Evolutionary conservation across 2,329 filamentous ascomycete genomes (phyloP), one percentile per base, ranked within the genome.

Genomic region (Aspergillus versicolor): DNA sequence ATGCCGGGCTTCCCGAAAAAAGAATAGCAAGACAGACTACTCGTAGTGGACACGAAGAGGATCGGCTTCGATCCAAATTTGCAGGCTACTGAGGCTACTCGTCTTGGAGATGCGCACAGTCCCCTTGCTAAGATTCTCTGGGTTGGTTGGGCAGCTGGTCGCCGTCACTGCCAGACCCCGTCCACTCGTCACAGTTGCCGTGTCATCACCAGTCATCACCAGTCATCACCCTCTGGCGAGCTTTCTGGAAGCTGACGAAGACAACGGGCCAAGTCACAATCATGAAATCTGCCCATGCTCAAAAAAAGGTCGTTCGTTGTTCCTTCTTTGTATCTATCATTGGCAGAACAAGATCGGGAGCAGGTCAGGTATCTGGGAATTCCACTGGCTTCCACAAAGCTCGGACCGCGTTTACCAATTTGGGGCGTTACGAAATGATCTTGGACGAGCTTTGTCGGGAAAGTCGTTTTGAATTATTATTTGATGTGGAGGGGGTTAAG

Each of bases 121-220:
- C 62, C 62, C 54, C 62, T 52, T 58, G 27, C 47, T 44, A 34
- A 47, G 19, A 46, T 41, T 40, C 37, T 44, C 42, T 44, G 43
- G 22, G 43, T 41, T 27, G 45, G 57, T 59, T 57, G 55, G 52
- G 55, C 47, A 56, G 51, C 41, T 56, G 51, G 58, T 54, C 47
- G 54, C 38, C 41, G 53, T 51, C 40, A 57, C 54, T 52, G 57
- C 52, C 41, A 48, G 22, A 54, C 52, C 44, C 60, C 42, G 54
- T 60, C 52, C 56, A 56, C 61, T 59, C 59, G 56, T 61, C 56
- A 61, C 61, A 56, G 53, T 56, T 58, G 59, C 57, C 52, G 57
- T 60, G 61, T 63, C 59, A 58, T 52, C 27, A 11, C 27, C 27
- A 30, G 61, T 63, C 59, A 58, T 52, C 27, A 11, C 27, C 27